Evolutionary conservation across 2,329 filamentous ascomycete genomes (phyloP).

Genomic region (Scorias spongiosa): DNA sequence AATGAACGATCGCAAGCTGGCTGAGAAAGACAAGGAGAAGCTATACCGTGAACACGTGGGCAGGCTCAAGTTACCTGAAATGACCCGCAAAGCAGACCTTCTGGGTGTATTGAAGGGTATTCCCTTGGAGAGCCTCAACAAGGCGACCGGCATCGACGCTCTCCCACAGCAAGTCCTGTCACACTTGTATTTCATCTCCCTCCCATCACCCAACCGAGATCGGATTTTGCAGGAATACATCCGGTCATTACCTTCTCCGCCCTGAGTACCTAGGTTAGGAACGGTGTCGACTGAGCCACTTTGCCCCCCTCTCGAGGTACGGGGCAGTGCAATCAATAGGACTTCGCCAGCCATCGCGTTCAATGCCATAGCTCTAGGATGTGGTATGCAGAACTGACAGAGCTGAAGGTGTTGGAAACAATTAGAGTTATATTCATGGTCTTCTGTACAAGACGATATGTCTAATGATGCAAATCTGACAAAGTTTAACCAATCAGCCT

Average conservation of each 20-base stretch:
- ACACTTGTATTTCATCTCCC: slow-evolving; percentile 55
- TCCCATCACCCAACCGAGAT: slow-evolving; percentile 47
- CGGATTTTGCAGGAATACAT: slow-evolving; percentile 52
- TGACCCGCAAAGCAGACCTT: slow-evolving; percentile 55
- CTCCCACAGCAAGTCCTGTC: slow-evolving; percentile 48
- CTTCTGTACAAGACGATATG: neutral
- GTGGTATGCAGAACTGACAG: slow-evolving; percentile 32
- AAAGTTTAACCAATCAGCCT: slow-evolving; percentile 8
- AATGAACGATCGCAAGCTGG: slow-evolving; percentile 54
- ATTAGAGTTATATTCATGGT: slow-evolving; percentile 1
- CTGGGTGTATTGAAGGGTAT: slow-evolving; percentile 48
- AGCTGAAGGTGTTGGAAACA: slow-evolving; percentile 28
- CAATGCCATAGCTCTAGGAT: slow-evolving; percentile 23
- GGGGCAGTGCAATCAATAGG: neutral
- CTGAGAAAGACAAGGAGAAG: slow-evolving; percentile 60
- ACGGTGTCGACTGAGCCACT: slow-evolving; percentile 33
- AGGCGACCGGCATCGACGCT: slow-evolving; percentile 37
- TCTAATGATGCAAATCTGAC: slow-evolving; percentile 7
- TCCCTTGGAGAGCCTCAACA: slow-evolving; percentile 44
- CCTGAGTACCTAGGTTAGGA: slow-evolving; percentile 13
- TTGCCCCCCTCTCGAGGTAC: slow-evolving; percentile 22
- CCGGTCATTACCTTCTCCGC: slow-evolving; percentile 44
- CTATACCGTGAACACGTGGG: slow-evolving; percentile 60
- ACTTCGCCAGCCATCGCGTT: neutral
- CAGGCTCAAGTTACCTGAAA: slow-evolving; percentile 47